These are phyloP conservation scores for Simplicillium aogashimaense DNA, from an alignment of 2,329 filamentous ascomycete species.

Conservation along the genomic window DNA sequence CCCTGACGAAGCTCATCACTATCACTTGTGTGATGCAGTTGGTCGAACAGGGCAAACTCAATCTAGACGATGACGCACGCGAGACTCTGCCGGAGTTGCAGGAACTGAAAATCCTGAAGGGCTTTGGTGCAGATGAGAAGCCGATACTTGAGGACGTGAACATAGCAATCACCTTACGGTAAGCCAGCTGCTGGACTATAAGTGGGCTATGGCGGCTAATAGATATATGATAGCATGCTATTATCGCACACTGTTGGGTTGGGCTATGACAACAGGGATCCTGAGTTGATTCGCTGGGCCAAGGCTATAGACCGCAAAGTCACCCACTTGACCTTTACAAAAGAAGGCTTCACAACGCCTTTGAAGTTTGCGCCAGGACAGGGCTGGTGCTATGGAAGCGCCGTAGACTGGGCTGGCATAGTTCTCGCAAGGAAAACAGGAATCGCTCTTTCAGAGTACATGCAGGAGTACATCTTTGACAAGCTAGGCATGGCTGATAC, in stretches of 20 bases:
- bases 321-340: constrained; percentile 20
- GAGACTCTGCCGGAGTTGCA: constrained; percentile 22
- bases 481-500: constrained; percentile 25
- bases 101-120: constrained; percentile 22
- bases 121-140: constrained; percentile 21
- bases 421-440: constrained; percentile 30
- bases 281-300: constrained; percentile 29
- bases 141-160: constrained; percentile 27
- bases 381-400: constrained; percentile 37
- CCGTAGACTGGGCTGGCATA: constrained; percentile 36
- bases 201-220: too few relatives aligned
- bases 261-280: constrained; percentile 30
- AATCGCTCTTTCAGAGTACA: constrained; percentile 24
- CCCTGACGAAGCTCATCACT: constrained; percentile 33
- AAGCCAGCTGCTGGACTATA: constrained; percentile 3
- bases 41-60: constrained; percentile 22
- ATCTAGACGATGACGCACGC: constrained; percentile 26
- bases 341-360: constrained; percentile 29
- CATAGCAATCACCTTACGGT: constrained; percentile 27
- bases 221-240: constrained; percentile 19
- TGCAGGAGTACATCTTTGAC: constrained; percentile 23
- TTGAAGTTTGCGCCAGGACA: constrained; percentile 33
- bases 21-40: constrained; percentile 26
- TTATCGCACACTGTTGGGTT: constrained; percentile 40
- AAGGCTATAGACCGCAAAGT: constrained; percentile 19